phyloP scores from a whole-genome alignment of 2,329 filamentous ascomycete genomes.

The Talaromyces sp. region DNA sequence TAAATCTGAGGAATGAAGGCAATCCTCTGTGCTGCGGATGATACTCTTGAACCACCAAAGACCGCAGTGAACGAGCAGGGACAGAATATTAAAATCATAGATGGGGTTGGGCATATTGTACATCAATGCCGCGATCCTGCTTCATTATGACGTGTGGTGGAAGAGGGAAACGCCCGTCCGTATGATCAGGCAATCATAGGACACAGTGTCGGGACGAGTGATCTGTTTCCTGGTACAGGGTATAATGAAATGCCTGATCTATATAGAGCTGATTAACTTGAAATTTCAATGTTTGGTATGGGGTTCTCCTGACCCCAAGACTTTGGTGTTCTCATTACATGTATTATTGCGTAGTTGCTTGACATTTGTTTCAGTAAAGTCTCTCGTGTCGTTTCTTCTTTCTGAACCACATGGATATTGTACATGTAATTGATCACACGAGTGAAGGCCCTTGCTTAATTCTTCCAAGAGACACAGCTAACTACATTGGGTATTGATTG shows the following conservation, averaged over 20 bases:
- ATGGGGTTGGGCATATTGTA: neutral
- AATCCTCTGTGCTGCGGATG: conserved; percentile 16
- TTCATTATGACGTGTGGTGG: neutral
- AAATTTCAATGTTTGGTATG: too few species aligned
- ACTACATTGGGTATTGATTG: too few species aligned
- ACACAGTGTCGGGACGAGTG: neutral
- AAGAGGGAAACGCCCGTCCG: neutral
- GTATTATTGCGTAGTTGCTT: too few species aligned
- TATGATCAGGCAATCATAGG: neutral
- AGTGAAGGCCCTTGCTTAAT: too few species aligned
- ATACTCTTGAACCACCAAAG: conserved; percentile 12
- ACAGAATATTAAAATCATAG: neutral
- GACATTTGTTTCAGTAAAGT: too few species aligned
- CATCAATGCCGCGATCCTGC: conserved; percentile 1
- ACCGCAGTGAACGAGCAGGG: neutral
- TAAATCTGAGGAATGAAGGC: neutral
- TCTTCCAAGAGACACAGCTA: too few species aligned
- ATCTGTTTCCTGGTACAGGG: neutral
- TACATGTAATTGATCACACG: too few species aligned
- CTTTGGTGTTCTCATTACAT: too few species aligned
- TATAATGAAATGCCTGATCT: neutral
- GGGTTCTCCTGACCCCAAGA: too few species aligned
- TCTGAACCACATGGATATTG: too few species aligned
- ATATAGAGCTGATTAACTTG: neutral
- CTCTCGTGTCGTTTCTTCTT: too few species aligned